Evolutionary conservation across 441 rosid genomes (phyloP), one percentile per base, ranked within the genome.

Genomic region (Metrosideros polymorpha): DNA sequence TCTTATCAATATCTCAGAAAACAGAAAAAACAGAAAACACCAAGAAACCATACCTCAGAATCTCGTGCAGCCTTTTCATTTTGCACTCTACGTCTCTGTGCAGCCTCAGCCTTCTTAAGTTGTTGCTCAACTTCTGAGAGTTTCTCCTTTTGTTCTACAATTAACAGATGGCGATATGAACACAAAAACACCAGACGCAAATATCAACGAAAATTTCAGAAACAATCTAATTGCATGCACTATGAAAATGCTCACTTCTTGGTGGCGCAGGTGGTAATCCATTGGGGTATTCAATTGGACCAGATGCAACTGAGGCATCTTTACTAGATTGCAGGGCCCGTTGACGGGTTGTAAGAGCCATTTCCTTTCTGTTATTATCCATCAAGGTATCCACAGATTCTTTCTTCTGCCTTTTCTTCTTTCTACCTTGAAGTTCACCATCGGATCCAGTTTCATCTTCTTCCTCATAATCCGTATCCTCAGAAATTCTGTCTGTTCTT

Each of bases 211-310:
- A 83, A 83, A 30, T 22, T 54, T 49, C 45, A 35, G 59, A 55
- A 53, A 32, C 24, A 32, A 15, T 51, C 61, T 12, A 13, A 6
- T 51, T 18, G 43, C 59, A 32, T 14, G 29, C 19, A 42, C 59
- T 83, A 83, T 7, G 18, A 27, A 54, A 89, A 87, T 39, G 88
- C 99, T 90, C 89, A 98, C 99, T 95, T 93, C 95, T 94, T 24
- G 99, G 88, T 55, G 99, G 97, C 17, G 98, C 94, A 43, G 96
- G 98, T 56, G 98, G 99, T 63, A 98, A 92, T 82, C 99, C 99
- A 92, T 96, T 91, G 42, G 98, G 98, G 93, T 95, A 98, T 88
- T 95, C 99, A 85, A 95, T 92, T 83, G 98, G 86, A 86, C 91
- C 92, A 63, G 93, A 87, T 61, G 91, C 88, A 85, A 90, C 84